A percentile compares a stretch with the other conserved stretches of the same genome.
phyloP scores from a whole-genome alignment of 1,284 basidiomycete genomes.

The Bothia castanella region DNA sequence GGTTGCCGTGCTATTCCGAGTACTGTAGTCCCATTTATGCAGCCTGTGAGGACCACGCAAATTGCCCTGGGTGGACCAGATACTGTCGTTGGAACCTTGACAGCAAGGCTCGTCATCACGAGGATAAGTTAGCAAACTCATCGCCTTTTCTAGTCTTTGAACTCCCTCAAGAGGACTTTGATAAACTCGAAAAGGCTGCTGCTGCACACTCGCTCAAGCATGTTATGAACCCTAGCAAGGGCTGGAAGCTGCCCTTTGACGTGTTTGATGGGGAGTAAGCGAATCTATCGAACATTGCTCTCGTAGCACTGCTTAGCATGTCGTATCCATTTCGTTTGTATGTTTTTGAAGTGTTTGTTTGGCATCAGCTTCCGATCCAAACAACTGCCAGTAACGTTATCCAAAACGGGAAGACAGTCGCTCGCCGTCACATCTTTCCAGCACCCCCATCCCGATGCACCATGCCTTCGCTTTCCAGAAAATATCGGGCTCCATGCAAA shows the following conservation, averaged over 20 bases:
- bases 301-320: background rate
- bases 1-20: too few species aligned
- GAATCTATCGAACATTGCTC: background rate
- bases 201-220: constrained; percentile 49
- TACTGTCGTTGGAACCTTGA: too few species aligned
- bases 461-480: constrained; percentile 67
- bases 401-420: constrained; percentile 15
- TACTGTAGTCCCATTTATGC: too few species aligned
- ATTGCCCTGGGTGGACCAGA: too few species aligned
- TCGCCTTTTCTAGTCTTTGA: constrained; percentile 40
- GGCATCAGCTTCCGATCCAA: constrained; percentile 27
- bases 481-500: constrained; percentile 52
- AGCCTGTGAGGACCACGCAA: too few species aligned
- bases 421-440: constrained; percentile 29
- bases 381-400: constrained; percentile 20
- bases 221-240: constrained; percentile 58
- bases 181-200: constrained; percentile 59
- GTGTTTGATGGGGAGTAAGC: constrained; percentile 49
- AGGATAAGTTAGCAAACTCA: background rate
- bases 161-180: constrained; percentile 53
- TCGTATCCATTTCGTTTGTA: background rate
- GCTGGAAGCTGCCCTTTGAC: constrained; percentile 60
- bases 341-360: constrained; percentile 28
- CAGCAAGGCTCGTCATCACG: constrained; percentile 33
- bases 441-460: constrained; percentile 46